Base-by-base conservation (phyloP, 2,329 filamentous ascomycete genomes). In the Fusarium fracticaudum region DNA sequence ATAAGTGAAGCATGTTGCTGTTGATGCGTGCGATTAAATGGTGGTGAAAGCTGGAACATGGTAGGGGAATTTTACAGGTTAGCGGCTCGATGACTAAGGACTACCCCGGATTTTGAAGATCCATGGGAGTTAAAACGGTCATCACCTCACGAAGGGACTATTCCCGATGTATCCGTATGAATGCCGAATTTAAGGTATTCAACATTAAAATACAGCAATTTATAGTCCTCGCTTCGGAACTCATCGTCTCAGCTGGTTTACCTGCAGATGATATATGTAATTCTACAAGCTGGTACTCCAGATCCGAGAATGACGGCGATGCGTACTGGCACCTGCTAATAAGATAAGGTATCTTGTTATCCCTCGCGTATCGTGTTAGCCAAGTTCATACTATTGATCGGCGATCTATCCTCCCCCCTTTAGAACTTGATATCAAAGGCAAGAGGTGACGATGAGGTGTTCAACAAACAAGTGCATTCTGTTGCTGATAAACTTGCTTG, bases 71-170 rank as follows among this genome's bases (percentile, higher is more conserved):
- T 74, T 70, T 72, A 38, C 68, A 53, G 44, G 31, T 48, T 61
- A 15, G 43, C 18, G 31, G 55, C 43, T 40, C 6, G 67, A 72
- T 73, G 71, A 73, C 71, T 73, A 73, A 73, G 63, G 22, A 18
- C 33, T 71, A 74, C 71, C 57, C 71, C 71, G 40, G 61, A 71
- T 74, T 62, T 70, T 55, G 48, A 50, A 40, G 55, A 64, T 48
- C 53, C 33, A 38, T 54, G 41, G 15, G 44, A 47, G 35, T 48
- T 53, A 40, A 45, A 67, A 44, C 31, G 44, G 50, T 8, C 33
- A 35, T 35, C 33, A 35, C 41, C 31, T 58, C n/a, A 20, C 15
- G 20, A 29, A 65, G 31, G 62, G 38, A 33, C 53, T 43, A 57
- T 57, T 45, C 38, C 53, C 26, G 26, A 43, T 41, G 14, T 29